Evolutionary conservation across 2,329 filamentous ascomycete species (phyloP), one percentile per base, ranked within the genome.

Genomic region (Fonsecaea nubica): DNA sequence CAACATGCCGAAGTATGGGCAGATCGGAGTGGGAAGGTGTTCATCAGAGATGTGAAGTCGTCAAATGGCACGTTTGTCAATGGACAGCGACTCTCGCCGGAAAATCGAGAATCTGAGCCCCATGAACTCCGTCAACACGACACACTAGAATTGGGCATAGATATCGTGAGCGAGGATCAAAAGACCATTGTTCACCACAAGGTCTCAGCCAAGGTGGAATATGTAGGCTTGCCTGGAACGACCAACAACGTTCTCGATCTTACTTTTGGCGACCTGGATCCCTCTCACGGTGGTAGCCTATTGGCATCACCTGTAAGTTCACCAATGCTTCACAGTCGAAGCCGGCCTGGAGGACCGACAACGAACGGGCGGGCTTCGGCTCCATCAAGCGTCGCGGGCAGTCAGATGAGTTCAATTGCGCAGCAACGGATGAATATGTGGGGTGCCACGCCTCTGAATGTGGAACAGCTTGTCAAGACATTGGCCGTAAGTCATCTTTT

Each of bases 41-140:
- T 90, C 86, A 98, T 99, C 72, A 88, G 93, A 65, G 95, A 99
- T 80, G 91, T 99, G 73, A 99, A 98, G 80, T 98, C 95, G 0
- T 99, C 95, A 48, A 99, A 99, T 76, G 95, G 95, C 65, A 99
- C 95, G 0, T 99, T 99, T 78, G 94, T 99, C 72, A 99, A 99
- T 75, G 93, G 93, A 21, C 88, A 90, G 62, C 89, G 95, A 35
- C 79, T 99, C 66, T 98, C 95, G 1, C 92, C 89, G 62, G 95
- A 99, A 77, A 99, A 97, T 75, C 89, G 93, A 73, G 95, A 99
- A 79, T 98, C 94, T 0, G 95, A 98, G 68, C 93, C 95, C 0
- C 92, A 97, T 76, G 94, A 98, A 76, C 82, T 99, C 38, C 90
- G 93, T 74, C 93, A 94, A 66, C 90, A 92, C 71, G 95, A 99